phyloP scores from a whole-genome alignment of 1,139 yeast genomes.

The Torulaspora globosa region DNA sequence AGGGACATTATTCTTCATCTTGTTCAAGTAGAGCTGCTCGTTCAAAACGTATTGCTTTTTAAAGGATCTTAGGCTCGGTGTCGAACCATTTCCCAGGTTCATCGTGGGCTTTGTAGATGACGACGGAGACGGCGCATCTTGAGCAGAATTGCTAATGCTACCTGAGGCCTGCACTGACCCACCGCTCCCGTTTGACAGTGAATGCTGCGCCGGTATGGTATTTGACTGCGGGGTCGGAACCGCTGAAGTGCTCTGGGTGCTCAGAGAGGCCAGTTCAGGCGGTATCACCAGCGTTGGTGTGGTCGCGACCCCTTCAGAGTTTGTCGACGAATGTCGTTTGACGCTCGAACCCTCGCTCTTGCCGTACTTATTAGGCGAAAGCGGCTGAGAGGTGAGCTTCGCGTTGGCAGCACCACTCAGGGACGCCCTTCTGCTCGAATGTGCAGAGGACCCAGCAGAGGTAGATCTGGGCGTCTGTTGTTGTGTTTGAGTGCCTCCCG shows the following conservation, averaged over 20 bases:
- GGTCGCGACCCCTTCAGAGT: slow-evolving; percentile 14
- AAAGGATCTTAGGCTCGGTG: slow-evolving; percentile 24
- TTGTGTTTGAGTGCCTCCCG: slow-evolving; percentile 3
- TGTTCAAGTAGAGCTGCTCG: slow-evolving; percentile 63
- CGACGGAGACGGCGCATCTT: slow-evolving; percentile 17
- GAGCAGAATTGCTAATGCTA: slow-evolving; percentile 7
- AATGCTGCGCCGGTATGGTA: slow-evolving; percentile 11
- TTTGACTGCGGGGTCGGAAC: slow-evolving; percentile 17
- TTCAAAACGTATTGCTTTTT: slow-evolving; percentile 45
- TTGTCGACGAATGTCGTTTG: slow-evolving; percentile 12
- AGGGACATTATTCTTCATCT: slow-evolving; percentile 56
- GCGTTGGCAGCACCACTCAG: slow-evolving; percentile 9
- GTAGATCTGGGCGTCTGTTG: slow-evolving; percentile 10
- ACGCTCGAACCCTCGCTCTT: slow-evolving; percentile 8
- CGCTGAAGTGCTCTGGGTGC: slow-evolving; percentile 23
- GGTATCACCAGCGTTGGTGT: slow-evolving; percentile 27
- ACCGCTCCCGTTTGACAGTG: slow-evolving; percentile 11
- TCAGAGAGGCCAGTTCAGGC: slow-evolving; percentile 26
- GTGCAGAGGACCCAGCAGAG: slow-evolving; percentile 16
- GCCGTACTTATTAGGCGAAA: slow-evolving; percentile 16
- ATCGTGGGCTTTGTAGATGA: slow-evolving; percentile 23
- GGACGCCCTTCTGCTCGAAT: slow-evolving; percentile 19
- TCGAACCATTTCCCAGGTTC: slow-evolving; percentile 19
- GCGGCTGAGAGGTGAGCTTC: slow-evolving; percentile 9
- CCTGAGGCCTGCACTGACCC: slow-evolving; percentile 9